These are phyloP conservation scores for Picea abies DNA, from an alignment of 83 land plant genomes.

Conservation along the genomic window DNA sequence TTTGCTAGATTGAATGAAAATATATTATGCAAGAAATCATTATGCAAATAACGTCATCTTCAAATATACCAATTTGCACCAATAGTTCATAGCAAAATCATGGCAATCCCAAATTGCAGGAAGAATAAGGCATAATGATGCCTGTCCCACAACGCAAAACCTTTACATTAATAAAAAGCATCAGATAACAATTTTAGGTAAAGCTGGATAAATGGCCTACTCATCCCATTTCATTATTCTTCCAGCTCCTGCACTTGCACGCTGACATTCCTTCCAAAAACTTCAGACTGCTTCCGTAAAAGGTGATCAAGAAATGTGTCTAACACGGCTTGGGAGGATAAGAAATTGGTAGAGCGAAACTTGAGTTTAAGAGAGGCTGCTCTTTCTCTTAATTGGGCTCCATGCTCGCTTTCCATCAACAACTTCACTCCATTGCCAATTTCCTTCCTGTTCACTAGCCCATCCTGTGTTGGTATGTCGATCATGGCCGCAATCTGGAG, in stretches of 20 bases:
- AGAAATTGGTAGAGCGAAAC: neutral
- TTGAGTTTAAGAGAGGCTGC: neutral
- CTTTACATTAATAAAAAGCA: too few species aligned
- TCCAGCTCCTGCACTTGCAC: too few species aligned
- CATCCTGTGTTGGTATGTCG: neutral
- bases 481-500: slow-evolving; percentile 40
- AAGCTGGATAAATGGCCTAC: too few species aligned
- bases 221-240: too few species aligned
- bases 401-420: slow-evolving; percentile 19
- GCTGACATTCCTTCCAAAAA: too few species aligned
- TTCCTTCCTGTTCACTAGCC: slow-evolving; percentile 35
- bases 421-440: slow-evolving; percentile 31
- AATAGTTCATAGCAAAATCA: too few species aligned
- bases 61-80: too few species aligned
- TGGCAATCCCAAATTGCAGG: too few species aligned
- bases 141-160: too few species aligned
- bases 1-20: too few species aligned
- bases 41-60: neutral
- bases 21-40: neutral
- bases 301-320: neutral
- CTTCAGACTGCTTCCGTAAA: neutral
- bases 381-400: neutral
- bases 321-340: neutral
- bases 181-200: too few species aligned
- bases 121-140: too few species aligned